These are phyloP conservation scores for Mixia osmundae DNA, from an alignment of 1,284 basidiomycete species.

Conservation along the genomic window DNA sequence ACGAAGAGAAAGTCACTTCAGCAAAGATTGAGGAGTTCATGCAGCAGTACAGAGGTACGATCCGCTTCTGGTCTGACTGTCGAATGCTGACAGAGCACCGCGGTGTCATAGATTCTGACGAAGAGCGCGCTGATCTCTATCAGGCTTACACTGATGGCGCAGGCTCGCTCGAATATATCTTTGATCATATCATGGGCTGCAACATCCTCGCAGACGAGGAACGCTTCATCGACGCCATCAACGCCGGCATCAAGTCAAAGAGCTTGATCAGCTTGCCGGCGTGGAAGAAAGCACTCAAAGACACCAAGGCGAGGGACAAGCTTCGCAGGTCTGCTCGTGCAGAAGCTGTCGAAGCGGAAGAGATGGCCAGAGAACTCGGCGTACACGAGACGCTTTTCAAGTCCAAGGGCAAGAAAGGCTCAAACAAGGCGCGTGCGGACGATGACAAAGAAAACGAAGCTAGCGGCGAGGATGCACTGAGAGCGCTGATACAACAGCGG, in stretches of 20 bases:
- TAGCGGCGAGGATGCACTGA: constrained; percentile 40
- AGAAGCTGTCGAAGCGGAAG: constrained; percentile 66
- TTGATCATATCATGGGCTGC: constrained; percentile 63
- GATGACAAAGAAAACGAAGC: constrained; percentile 24
- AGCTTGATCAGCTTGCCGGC: constrained; percentile 33
- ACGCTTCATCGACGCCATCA: constrained; percentile 49
- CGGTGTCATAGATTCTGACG: constrained; percentile 39
- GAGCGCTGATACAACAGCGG: constrained; percentile 57
- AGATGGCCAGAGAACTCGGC: constrained; percentile 60
- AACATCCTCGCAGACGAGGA: constrained; percentile 46
- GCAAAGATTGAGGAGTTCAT: constrained; percentile 71
- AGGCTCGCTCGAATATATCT: constrained; percentile 52
- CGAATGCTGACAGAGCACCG: not conserved
- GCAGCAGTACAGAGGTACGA: constrained; percentile 62
- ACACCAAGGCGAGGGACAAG: constrained; percentile 47
- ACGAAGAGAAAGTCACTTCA: constrained; percentile 43
- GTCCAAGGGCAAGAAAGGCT: constrained; percentile 35
- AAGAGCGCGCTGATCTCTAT: constrained; percentile 56
- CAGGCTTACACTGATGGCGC: constrained; percentile 39
- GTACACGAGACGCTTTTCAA: constrained; percentile 93
- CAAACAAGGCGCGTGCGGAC: constrained; percentile 18
- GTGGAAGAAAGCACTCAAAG: constrained; percentile 48
- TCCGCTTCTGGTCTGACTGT: not conserved
- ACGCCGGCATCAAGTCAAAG: constrained; percentile 35
- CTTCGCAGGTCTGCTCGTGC: constrained; percentile 31